A percentile compares a stretch with the other conserved stretches of the same genome.
These are phyloP conservation scores for Penicillium concentricum DNA, from an alignment of 2,329 filamentous ascomycete genomes.

Conservation along the genomic window DNA sequence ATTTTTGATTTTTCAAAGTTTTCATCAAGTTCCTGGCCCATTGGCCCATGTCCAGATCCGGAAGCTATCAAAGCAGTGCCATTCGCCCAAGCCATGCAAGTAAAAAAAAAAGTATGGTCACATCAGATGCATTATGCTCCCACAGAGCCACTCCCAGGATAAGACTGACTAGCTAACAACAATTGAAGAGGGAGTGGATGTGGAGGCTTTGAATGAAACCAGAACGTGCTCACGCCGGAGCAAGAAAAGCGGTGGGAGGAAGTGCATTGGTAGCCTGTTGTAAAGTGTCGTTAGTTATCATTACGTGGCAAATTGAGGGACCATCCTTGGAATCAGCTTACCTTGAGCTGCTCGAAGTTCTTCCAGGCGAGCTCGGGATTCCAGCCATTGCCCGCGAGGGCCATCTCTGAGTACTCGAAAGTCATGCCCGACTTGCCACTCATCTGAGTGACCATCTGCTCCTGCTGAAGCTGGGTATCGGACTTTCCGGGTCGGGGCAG, in stretches of 20 bases:
- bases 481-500: conserved; percentile 44
- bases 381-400: conserved; percentile 76
- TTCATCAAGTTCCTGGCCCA: conserved; percentile 3
- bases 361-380: conserved; percentile 71
- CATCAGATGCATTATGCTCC: conserved; percentile 12
- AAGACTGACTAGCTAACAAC: conserved; percentile 6
- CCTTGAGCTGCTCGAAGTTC: conserved; percentile 75
- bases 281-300: conserved; percentile 20
- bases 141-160: conserved; percentile 5
- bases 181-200: not conserved
- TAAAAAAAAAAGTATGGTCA: conserved; percentile 6
- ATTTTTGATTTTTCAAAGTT: conserved; percentile 3
- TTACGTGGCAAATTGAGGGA: not conserved
- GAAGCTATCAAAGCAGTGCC: conserved; percentile 21
- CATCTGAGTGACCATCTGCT: conserved; percentile 69
- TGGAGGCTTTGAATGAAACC: not conserved
- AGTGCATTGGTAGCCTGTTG: conserved; percentile 41
- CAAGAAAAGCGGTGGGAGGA: conserved; percentile 51
- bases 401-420: conserved; percentile 73
- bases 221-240: conserved; percentile 16
- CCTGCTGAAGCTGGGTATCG: conserved; percentile 58
- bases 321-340: conserved; percentile 36
- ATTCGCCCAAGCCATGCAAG: conserved; percentile 39
- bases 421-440: conserved; percentile 79
- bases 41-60: conserved; percentile 18